Evolutionary conservation across 2,329 filamentous ascomycete genomes (phyloP), one percentile per base, ranked within the genome.

Genomic region (Paramyrothecium sp.): DNA sequence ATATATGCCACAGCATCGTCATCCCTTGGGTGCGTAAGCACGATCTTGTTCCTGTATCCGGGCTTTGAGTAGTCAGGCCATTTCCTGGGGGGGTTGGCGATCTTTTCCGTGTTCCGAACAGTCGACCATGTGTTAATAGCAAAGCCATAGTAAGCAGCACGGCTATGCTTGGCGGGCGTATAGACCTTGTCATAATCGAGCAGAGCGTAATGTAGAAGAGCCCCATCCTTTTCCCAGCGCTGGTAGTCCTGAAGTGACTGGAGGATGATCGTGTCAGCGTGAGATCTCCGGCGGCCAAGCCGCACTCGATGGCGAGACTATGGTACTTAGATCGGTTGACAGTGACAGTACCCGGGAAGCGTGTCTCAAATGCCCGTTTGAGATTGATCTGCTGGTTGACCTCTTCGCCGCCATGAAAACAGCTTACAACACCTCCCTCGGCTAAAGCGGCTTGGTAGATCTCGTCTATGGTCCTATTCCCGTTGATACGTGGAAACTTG

Each of bases 11-110:
- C 76, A 0, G 82, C 82, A 55, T 85, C 82, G 47, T 85, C 82
- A 44, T 85, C 83, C 58, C 84, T 83, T 11, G 82, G 83, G 56
- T 84, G 84, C 0, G 81, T 83, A 12, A 85, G 64, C 3, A 78
- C 78, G 4, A 85, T 68, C 65, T 81, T 83, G 58, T 79, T 69
- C 68, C 84, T 84, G 69, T 77, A 81, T 56, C 79, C 75, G 0
- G 81, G 80, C 10, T 75, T 71, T 3, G 80, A 65, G 55, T 73
- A 78, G 58, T 82, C 78, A 1, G 69, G 61, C 54, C 73, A 84
- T 4, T 66, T 70, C 0, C 75, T 74, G 0, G 71, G 56, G n/a
- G 64, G 62, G 23, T 72, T 71, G 1, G 56, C 57, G 1, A 77
- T 65, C 59, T 71, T 74, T 44, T 73, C 70, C 17, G 65, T 67